Conservation (phyloP, 352 stramenopile species). For the Blastocystis sp. region DNA sequence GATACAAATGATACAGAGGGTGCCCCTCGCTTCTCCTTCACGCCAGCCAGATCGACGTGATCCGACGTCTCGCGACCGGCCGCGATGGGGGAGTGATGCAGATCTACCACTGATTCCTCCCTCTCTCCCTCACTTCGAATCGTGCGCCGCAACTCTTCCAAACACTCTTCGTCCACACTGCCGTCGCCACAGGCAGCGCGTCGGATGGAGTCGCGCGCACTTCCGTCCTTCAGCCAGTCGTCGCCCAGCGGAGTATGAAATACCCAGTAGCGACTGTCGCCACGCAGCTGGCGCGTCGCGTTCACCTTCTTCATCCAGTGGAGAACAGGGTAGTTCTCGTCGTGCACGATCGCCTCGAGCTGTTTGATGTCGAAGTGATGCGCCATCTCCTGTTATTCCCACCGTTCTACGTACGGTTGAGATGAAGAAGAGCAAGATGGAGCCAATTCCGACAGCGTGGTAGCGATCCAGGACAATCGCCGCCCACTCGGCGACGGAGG, state of each 20-base stretch:
- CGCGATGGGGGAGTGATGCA: neutral
- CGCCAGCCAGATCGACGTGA: neutral
- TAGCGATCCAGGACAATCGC: constrained; percentile 50
- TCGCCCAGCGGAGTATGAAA: neutral
- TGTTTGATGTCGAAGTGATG: constrained; percentile 14
- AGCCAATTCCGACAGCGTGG: constrained; percentile 42
- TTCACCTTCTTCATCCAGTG: constrained; percentile 57
- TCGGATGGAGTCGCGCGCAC: neutral
- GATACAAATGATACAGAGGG: constrained; percentile 51
- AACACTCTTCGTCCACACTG: neutral
- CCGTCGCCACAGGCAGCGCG: neutral
- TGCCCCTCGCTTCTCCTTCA: neutral
- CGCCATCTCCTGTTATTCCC: neutral
- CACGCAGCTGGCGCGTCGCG: neutral
- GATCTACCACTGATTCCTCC: neutral
- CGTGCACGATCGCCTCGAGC: constrained; percentile 27
- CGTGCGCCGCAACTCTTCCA: neutral
- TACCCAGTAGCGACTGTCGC: constrained; percentile 50
- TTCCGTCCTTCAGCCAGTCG: constrained; percentile 8
- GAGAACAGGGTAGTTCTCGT: constrained; percentile 42
- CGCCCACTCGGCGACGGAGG: constrained; percentile 27
- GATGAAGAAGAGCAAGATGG: constrained; percentile 20
- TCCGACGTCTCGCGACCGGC: neutral
- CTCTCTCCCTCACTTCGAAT: neutral
- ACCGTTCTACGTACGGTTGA: neutral